Evolutionary conservation across 495 filamentous ascomycete genomes (phyloP), one percentile per base, ranked within the genome.

Genomic region (Talaromyces ruber): DNA sequence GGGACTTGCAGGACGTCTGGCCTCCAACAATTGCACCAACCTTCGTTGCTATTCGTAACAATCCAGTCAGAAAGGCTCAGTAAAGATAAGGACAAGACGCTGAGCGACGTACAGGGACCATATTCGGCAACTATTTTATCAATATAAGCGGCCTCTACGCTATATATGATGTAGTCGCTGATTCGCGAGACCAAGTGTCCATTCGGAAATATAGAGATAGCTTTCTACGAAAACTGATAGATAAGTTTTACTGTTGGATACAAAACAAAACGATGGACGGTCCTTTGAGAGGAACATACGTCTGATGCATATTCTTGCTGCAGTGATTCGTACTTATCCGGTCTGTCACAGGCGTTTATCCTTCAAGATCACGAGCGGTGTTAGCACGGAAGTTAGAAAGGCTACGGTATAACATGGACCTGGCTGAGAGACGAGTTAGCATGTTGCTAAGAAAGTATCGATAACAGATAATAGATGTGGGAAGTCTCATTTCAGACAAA

Each of bases 141-240:
- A 71, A 98, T 94, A 55, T 85, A 82, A 60, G 92, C 91, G 47
- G 94, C 94, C 75, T 97, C 93, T 71, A 98, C 94, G 74, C 88
- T 93, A 82, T 98, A 98, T 70, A 98, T 88, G 73, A 97, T 97
- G 70, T 90, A 97, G 81, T 97, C 92, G 83, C 92, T 96, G 71
- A 86, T 82, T 71, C 95, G 85, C 62, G 93, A 96, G 65, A 98
- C 93, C 74, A 93, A 84, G 79, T 96, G 93, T 62, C 95, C 95
- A 84, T 96, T 95, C 69, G 83, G 83, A 63, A 90, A 84, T 70
- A 98, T 92, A 68, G 71, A 77, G 65, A 80, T 73, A 64, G 65
- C 66, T 70, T 71, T 66, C 74, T 79, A 76, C 72, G 70, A 74
- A 21, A 25, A 52, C 51, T 25, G 51, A 54, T 73, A 69, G 68